Base-by-base conservation (phyloP, 257 asterid genomes). In the Solanum pimpinellifolium region DNA sequence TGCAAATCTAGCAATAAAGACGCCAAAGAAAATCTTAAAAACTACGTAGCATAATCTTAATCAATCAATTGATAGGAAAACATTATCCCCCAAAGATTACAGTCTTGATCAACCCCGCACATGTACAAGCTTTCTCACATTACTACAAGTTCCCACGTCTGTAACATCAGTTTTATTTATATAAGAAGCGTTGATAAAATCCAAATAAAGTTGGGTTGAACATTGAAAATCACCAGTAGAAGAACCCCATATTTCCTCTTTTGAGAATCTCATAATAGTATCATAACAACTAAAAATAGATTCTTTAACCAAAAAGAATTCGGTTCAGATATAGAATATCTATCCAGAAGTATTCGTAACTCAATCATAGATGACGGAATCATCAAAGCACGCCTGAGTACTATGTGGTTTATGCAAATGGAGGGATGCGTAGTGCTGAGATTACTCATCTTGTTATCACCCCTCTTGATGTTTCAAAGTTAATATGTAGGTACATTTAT, bases 391-490 rank as follows among this genome's bases (percentile, higher is more conserved):
- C 90, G 47, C 42, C 69, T 4, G 86, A 86, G 46, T 91, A 88
- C 86, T 91, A 88, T 90, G 92, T 87, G 2, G 76, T 91, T 68
- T 90, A 92, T 86, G 89, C 93, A 16, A 52, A 88, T 68, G 89
- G 93, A 27, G 93, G 92, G 13, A 87, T 85, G 91, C 87, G 89
- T 18, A 91, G 93, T 85, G 90, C 90, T 82, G 92, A 91, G 35
- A 83, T 92, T n/a, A 91, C 89, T 23, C 92, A 91, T 87, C 86
- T 89, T 35, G 91, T 85, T 47, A 88, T 87, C 60, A 91, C 93
- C 23, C 91, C 93, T 74, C 87, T 91, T 85, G 92, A 89, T 89
- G 93, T 91, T n/a, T 91, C 83, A 89, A 91, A 91, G 93, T 89
- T 80, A 89, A 91, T 86, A 91, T 91, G 93, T 90, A 91, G 92